Base-by-base conservation (phyloP, 2,329 filamentous ascomycete genomes). In the Bertia moriformis region DNA sequence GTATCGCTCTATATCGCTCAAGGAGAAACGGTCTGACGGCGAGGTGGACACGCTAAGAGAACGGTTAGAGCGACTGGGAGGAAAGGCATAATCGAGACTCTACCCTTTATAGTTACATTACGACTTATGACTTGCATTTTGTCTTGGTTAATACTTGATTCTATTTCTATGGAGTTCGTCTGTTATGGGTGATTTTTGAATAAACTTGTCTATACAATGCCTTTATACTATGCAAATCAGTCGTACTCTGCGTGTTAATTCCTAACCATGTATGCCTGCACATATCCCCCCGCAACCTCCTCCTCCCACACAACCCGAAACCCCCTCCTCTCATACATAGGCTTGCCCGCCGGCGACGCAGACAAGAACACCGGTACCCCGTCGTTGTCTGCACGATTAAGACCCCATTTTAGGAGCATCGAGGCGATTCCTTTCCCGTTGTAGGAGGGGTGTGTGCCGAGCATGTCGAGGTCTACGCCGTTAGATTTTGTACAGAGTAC, bases 381-480 rank as follows among this genome's bases (percentile, higher is more conserved):
- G n/a, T 39, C 38, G 3, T 33, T 13, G 12, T 33, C 38, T 4
- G 38, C 38, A 17, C 24, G 3, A 3, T 12, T 29, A 3, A 33
- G 10, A 13, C 38, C 38, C 38, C 38, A 39, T 14, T 14, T 10
- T 3, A 39, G 18, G 24, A 39, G 27, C 20, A 14, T 19, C 13
- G 24, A 18, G 4, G 24, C 38, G 18, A 32, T 18, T 15, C 38
- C 38, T 3, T 29, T 22, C 10, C 38, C 24, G 17, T 39, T 22
- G 27, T 39, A 39, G 18, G 18, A 17, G 3, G 38, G 38, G 17
- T 35, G 38, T 4, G 13, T n/a, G 3, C 24, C 38, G 15, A 39
- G 27, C 14, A 32, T 39, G 24, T 39, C 38, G 13, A 39, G 38
- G 20, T 39, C 32, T 35, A 35, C n/a, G n/a, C n/a, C n/a, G n/a